Base-by-base conservation (phyloP, 2,329 filamentous ascomycete species). In the Coniochaeta sp. region DNA sequence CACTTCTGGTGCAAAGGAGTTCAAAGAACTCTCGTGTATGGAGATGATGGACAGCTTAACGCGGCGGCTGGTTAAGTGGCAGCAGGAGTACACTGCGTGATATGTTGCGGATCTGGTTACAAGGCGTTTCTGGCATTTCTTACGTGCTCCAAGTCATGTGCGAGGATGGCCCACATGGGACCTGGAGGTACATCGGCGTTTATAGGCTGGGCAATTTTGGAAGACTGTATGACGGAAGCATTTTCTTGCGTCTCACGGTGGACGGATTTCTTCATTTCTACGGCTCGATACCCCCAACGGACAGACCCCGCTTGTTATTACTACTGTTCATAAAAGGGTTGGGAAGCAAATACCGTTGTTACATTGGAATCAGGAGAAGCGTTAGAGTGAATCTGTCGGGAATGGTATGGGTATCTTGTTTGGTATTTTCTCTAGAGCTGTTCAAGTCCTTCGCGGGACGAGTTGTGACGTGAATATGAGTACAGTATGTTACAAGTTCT, bases 21-120 rank as follows among this genome's bases (percentile, higher is more conserved):
- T 95, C 67, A 88, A 85, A 59, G 80, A 86, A 8, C 73, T 96
- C 57, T 87, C 75, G 52, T 91, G 86, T 59, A 75, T 89, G 57
- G 89, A 95, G 69, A 95, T 95, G 89, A 95, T 95, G 89, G 90
- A 95, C 65, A 78, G 83, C 59, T 69, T 95, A 65, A 91, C 87
- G 55, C 79, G 87, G 55, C 84, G 91, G 65, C 77, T 95, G 61
- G 81, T 92, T 58, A 86, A 87, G 62, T 95, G 89, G 89, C 89
- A 95, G 70, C 85, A 86, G 57, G 81, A 88, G 62, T 91, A 79
- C 59, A 65, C 72, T 52, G 51, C 45, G 13, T 65, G 48, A 59
- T 31, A 52, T 20, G 10, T 42, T 22, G 24, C 7, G 6, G 31
- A 18, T 35, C 32, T 50, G 22, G 16, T 26, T 12, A 6, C 22